Base-by-base conservation (phyloP, 208 protist species). In the Trypanosoma avium region DNA sequence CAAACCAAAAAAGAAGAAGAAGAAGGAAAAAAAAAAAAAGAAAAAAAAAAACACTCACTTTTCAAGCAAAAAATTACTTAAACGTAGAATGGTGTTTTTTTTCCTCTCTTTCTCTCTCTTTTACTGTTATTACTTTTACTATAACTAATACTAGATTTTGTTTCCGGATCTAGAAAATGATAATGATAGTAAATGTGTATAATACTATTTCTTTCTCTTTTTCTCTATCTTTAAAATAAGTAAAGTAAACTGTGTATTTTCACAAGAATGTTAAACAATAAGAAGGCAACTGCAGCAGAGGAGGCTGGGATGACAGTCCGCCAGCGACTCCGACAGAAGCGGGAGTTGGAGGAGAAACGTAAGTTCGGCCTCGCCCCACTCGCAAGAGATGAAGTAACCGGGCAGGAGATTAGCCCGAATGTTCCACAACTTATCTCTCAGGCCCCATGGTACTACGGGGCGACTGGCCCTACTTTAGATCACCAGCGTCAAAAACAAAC, bases 391-490 rank as follows among this genome's bases (percentile, higher is more conserved):
- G 74, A 78, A 17, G 77, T 91, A 26, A 86, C 81, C 22, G 77
- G 89, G 26, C 63, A 84, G 26, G 90, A 94, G 62, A 97, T 97
- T 61, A 99, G 99, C 87, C 98, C 99, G 26, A 99, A 99, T 77
- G 98, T 99, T 22, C 98, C 99, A 8, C 82, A 99, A 73, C 98
- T 96, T 60, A 99, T 99, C 55, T 75, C 93, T 2, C 77, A 98
- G 38, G 97, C 97, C n/a, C 98, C 98, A 64, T 98, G 98, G 96
- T 99, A 97, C 69, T 93, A 97, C 40, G 79, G 84, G 9, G 64
- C 72, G 17, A 53, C 68, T 0, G 86, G 90, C 13, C 85, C 91
- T 45, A 93, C 81, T 17, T 71, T 98, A n/a, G 87, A 85, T 17
- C 97, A 98, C 79, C 97, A 98, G 77, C 79, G 85, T 10, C 61